These are phyloP conservation scores for Metschnikowia chrysomelidarum DNA, from an alignment of 805 yeast genomes.

Conservation along the genomic window DNA sequence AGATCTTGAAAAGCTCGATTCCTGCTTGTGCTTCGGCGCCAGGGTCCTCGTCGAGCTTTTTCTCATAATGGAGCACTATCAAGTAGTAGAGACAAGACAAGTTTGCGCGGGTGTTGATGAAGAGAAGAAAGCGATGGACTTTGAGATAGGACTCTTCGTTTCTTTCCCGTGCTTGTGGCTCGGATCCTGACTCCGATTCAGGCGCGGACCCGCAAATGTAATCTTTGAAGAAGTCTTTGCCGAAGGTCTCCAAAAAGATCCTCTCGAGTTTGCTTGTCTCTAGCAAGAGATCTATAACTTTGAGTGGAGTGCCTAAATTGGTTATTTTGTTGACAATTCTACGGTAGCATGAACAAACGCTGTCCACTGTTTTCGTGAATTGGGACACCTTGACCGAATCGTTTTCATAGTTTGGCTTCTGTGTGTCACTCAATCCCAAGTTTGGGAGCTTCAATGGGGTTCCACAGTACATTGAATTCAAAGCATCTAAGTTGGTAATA, in stretches of 20 bases:
- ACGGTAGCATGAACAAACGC: constrained; percentile 29
- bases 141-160: constrained; percentile 32
- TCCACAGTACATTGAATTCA: constrained; percentile 33
- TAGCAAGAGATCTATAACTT: constrained; percentile 32
- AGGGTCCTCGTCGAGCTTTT: constrained; percentile 26
- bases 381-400: constrained; percentile 8
- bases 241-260: constrained; percentile 35
- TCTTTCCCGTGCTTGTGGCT: constrained; percentile 16
- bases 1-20: constrained; percentile 41
- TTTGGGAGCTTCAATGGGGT: constrained; percentile 26
- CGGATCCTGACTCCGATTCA: constrained; percentile 11
- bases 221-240: constrained; percentile 42
- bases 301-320: constrained; percentile 30
- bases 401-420: constrained; percentile 22
- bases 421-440: constrained; percentile 34
- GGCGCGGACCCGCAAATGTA: constrained; percentile 34
- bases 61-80: constrained; percentile 42
- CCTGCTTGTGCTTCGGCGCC: constrained; percentile 36
- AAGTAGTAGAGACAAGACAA: constrained; percentile 40
- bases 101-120: constrained; percentile 38
- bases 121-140: constrained; percentile 34
- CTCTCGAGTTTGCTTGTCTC: constrained; percentile 38
- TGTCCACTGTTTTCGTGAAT: constrained; percentile 16
- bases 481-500: constrained; percentile 31
- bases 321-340: constrained; percentile 26